Evolutionary conservation across 768 basidiomycete species (phyloP), one percentile per base, ranked within the genome.

Genomic region (Suillus placidus): DNA sequence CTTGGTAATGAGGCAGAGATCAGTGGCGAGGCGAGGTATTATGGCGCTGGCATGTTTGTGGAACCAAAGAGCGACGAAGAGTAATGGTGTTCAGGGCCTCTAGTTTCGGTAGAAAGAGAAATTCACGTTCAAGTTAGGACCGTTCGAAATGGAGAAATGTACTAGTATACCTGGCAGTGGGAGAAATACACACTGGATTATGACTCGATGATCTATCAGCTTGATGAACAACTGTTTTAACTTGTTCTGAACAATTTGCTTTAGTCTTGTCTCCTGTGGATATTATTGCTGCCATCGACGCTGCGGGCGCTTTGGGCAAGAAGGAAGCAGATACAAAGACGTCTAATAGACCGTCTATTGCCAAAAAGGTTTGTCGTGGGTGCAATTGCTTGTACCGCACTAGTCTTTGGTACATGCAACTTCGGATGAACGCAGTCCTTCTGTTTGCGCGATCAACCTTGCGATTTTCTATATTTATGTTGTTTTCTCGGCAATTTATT

Each of bases 221-320:
- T 7, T 4, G 34, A 35, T 4, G 34, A 35, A 4, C 34, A 14
- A 32, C 6, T 6, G 35, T 1, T 18, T n/a, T 12, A 18, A 54
- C 1, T 62, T 23, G 37, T 10, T 14, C 42, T 62, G n/a, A n/a
- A n/a, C n/a, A n/a, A n/a, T n/a, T n/a, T n/a, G n/a, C n/a, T n/a
- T n/a, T n/a, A n/a, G n/a, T n/a, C n/a, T n/a, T n/a, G n/a, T n/a
- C n/a, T n/a, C n/a, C n/a, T n/a, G 79, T 80, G 0, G 87, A 89
- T 61, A 80, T 89, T 61, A 80, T 89, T 55, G 67, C 72, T n/a
- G 78, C 78, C 1, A 84, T 89, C 43, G 87, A 89, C 67, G 72
- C 73, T 2, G 87, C 87, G 1, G 87, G 87, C 13, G 82, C 80
- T 35, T 18, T 30, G 51, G 51, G 51, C 30, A 30, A 52, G 30